Conservation (phyloP, 2,329 filamentous ascomycete species). For the Pseudogymnoascus sp. region DNA sequence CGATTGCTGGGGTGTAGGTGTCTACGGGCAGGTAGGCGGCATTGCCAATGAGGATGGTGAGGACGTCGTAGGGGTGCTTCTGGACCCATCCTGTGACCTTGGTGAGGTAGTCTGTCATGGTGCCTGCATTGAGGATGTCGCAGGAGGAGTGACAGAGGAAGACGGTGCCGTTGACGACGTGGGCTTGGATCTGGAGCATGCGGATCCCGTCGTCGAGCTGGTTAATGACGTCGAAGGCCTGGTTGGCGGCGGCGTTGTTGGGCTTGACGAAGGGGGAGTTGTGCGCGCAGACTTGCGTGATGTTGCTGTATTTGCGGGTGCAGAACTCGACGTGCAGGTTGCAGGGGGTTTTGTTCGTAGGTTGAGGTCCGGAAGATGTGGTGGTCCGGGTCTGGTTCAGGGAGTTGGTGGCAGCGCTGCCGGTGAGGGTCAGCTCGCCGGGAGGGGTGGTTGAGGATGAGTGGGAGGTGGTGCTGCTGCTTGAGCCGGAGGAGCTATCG, state of each 20-base stretch:
- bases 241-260: slow-evolving; percentile 70
- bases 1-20: slow-evolving; percentile 60
- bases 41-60: slow-evolving; percentile 81
- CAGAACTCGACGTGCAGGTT: slow-evolving; percentile 75
- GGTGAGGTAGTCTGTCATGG: slow-evolving; percentile 64
- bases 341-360: slow-evolving; percentile 69
- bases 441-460: slow-evolving; percentile 25
- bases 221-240: slow-evolving; percentile 54
- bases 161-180: slow-evolving; percentile 50
- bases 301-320: slow-evolving; percentile 67
- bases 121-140: slow-evolving; percentile 71
- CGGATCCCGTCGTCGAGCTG: slow-evolving; percentile 73
- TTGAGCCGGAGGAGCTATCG: slow-evolving; percentile 21
- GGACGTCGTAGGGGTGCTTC: slow-evolving; percentile 72
- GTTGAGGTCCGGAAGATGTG: slow-evolving; percentile 34
- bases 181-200: slow-evolving; percentile 55
- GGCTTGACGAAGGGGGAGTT: slow-evolving; percentile 69
- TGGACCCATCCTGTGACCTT: slow-evolving; percentile 66
- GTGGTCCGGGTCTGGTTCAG: slow-evolving; percentile 41
- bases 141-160: slow-evolving; percentile 85
- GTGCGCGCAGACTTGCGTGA: slow-evolving; percentile 69
- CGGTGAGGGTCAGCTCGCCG: slow-evolving; percentile 19
- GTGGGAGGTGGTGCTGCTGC: slow-evolving; percentile 29
- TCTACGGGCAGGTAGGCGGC: slow-evolving; percentile 59
- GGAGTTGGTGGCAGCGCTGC: slow-evolving; percentile 21